Evolutionary conservation across 257 asterid genomes (phyloP), one percentile per base, ranked within the genome.

Genomic region (Nicotiana undulata): DNA sequence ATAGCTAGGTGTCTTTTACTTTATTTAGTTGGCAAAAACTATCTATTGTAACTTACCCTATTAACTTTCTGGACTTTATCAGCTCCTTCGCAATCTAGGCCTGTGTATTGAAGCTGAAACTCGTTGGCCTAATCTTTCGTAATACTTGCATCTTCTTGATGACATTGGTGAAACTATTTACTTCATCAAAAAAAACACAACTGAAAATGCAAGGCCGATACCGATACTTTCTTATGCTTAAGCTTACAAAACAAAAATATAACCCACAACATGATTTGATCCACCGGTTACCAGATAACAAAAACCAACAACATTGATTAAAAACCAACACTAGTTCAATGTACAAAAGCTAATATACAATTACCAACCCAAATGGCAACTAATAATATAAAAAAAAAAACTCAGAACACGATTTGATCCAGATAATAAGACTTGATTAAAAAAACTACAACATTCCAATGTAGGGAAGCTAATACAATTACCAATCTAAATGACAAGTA

Each of bases 401-500:
- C 60, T 12, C 40, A 26, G 4, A 26, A 61, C n/a, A 49, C 44
- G 26, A 49, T 49, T 74, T 37, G 44, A 74, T 74, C 44, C 44
- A 24, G 26, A 37, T 74, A 58, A 74, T 22, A 12, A 51, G 51
- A 74, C 28, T 74, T 26, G 40, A 74, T 74, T 24, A 74, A 74
- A 49, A 74, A 49, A 3, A 40, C 49, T 40, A 40, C 44, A 74
- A 74, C 61, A 74, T 22, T 4, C 16, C 79, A 74, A 74, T 49
- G 79, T 46, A 74, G 24, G 51, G 51, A 24, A 74, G 34, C 79
- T 49, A 49, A 49, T 26, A 24, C 24, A 74, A 12, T 55, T 26
- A 74, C 79, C 79, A 74, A 74, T 74, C 79, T 49, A 74, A 74
- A 74, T 37, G 51, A 72, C 60, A 44, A 72, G 8, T 72, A 44